Evolutionary conservation across 345 rosid genomes (phyloP), one percentile per base, ranked within the genome.

Genomic region (Barbarea vulgaris): DNA sequence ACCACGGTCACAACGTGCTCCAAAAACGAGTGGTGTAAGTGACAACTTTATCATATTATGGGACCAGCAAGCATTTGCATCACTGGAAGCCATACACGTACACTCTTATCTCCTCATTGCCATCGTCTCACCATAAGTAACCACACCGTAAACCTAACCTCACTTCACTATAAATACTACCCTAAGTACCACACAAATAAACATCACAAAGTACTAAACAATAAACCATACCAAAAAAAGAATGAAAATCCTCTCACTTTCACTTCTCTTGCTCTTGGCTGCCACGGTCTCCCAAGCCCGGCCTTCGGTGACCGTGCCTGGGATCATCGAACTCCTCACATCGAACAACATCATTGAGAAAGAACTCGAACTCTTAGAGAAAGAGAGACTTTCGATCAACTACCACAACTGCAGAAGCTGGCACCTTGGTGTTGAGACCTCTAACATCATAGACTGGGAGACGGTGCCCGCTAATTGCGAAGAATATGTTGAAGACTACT

Each of bases 341-440:
- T 46, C 72, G 1, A 17, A 21, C 2, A 22, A 53, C n/a, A 8
- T 28, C 55, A 0, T 41, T 3, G 75, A 33, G 50, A 7, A 11
- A 18, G 74, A 67, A 28, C 36, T 67, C 34, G 61, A 50, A 9
- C 62, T 30, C 39, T 52, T 52, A 2, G 79, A 68, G 64, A 41
- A 69, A 42, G 30, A 61, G 10, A 4, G 17, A 34, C 61, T 77
- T 21, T 11, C 76, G 8, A 77, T 77, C 61, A 69, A 9, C 70
- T 77, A 77, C 80, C 76, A 3, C 33, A 28, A 12, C 80, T 87
- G 92, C 77, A 72, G 74, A 70, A 91, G 96, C 62, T 91, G 93
- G 96, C 84, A 86, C 17, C 70, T 85, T 10, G 91, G 78, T 22
- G 91, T 90, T 28, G 96, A 90, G 73, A 81, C 88, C 0, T 44